Base-by-base conservation (phyloP, 495 filamentous ascomycete genomes). In the Hyaloscypha finlandica region DNA sequence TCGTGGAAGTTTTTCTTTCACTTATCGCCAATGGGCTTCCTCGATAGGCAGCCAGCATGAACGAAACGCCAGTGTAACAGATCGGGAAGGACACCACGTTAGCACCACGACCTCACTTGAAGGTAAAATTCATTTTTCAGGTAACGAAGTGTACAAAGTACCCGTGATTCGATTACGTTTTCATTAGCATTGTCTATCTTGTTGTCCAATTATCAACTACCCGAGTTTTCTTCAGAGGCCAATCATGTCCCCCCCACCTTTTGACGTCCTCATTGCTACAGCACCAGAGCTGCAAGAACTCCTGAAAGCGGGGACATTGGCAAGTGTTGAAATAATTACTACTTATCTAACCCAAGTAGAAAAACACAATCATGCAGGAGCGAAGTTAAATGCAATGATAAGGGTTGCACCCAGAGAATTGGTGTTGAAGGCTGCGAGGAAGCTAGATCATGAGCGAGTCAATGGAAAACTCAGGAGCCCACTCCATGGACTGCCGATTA, bases 401-500 rank as follows among this genome's bases (percentile, higher is more conserved):
- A 81, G 89, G 70, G 63, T 84, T 31, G 90, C 90, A 75, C 88
- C 89, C 0, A 86, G 90, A 74, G 83, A 79, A 3, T 73, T 85
- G 57, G 55, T 71, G 64, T 74, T 78, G 11, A 32, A 74, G 14
- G 86, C 87, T 68, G 89, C 89, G 6, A 74, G 77, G 9, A 67
- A 71, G 20, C 76, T 87, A 31, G 90, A 92, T 73, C 71, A 64
- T 0, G 88, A 91, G 76, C 81, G 89, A 31, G 73, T 72, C 6
- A 60, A 74, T 0, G 87, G 88, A 16, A 79, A 73, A 51, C 75
- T 87, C 16, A 81, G 88, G 30, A 81, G 87, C 30, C 85, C 83
- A 4, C 80, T 92, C 3, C 89, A 92, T 71, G 89, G 89, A 30
- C 90, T 92, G 63, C 89, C 89, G 3, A 87, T 91, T 76, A 75